Conservation (phyloP, 805 yeast genomes). For the Scheffersomyces amazonensis region DNA sequence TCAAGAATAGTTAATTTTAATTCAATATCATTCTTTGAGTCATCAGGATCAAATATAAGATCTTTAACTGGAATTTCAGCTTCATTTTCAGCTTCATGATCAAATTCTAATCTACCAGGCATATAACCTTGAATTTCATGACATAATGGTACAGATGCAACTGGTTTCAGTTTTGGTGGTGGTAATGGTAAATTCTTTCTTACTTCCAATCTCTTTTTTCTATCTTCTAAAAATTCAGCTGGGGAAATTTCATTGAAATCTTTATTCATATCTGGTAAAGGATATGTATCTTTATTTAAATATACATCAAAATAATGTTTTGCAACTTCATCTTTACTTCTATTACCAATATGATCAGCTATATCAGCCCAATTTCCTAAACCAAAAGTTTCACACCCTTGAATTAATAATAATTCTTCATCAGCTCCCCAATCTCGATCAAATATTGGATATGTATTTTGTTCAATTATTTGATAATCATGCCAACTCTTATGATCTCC, state of each 20-base stretch:
- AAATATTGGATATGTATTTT: constrained; percentile 91
- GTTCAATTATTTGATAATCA: constrained; percentile 88
- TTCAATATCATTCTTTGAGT: constrained; percentile 82
- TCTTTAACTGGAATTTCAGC: constrained; percentile 94
- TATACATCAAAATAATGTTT: constrained; percentile 76
- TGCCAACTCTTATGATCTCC: constrained; percentile 94
- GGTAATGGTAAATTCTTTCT: constrained; percentile 74
- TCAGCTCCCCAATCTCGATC: constrained; percentile 97
- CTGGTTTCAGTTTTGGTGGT: constrained; percentile 79
- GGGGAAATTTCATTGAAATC: constrained; percentile 62
- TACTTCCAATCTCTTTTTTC: constrained; percentile 69
- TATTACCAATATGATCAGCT: constrained; percentile 92
- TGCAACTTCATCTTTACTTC: constrained; percentile 89
- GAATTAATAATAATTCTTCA: constrained; percentile 84
- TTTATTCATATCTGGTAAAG: constrained; percentile 82
- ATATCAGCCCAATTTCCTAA: constrained; percentile 98
- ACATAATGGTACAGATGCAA: constrained; percentile 92
- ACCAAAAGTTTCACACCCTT: constrained; percentile 89
- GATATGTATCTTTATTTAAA: constrained; percentile 68
- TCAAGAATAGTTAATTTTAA: constrained; percentile 83
- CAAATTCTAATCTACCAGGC: constrained; percentile 98
- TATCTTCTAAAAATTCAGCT: constrained; percentile 60
- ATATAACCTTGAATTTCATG: constrained; percentile 96
- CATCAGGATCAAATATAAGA: constrained; percentile 94
- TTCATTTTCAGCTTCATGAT: constrained; percentile 93